These are phyloP conservation scores for Nothophoma quercina DNA, from an alignment of 2,329 filamentous ascomycete genomes.

Conservation along the genomic window DNA sequence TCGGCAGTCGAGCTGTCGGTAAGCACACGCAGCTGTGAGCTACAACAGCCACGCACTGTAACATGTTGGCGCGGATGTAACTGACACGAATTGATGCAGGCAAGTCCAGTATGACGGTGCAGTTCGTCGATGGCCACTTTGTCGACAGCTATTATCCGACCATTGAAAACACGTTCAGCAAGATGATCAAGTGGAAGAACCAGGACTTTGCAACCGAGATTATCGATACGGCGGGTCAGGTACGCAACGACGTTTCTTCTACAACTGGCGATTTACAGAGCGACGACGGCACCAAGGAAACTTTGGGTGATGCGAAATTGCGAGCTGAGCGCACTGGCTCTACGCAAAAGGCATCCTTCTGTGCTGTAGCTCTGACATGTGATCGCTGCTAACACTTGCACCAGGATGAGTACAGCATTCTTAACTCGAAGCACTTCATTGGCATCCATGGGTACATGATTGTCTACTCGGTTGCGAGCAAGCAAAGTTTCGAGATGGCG, in stretches of 20 bases:
- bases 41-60: slow-evolving; percentile 19
- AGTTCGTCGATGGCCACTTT: slow-evolving; percentile 97
- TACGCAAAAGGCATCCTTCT: neutral
- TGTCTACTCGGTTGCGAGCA: slow-evolving; percentile 94
- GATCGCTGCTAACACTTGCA: slow-evolving; percentile 31
- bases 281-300: too few species aligned
- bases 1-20: slow-evolving; percentile 92
- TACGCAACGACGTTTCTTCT: slow-evolving; percentile 55
- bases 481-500: slow-evolving; percentile 97
- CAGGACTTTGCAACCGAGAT: slow-evolving; percentile 97
- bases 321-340: neutral
- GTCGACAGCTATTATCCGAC: slow-evolving; percentile 99
- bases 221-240: slow-evolving; percentile 96
- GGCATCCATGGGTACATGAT: slow-evolving; percentile 99
- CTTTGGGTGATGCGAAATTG: too few species aligned
- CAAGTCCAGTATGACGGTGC: slow-evolving; percentile 96
- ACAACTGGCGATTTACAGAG: too few species aligned
- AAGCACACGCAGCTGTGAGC: slow-evolving; percentile 48
- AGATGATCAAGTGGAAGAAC: slow-evolving; percentile 89
- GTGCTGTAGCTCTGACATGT: neutral
- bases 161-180: slow-evolving; percentile 98
- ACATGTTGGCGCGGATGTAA: neutral
- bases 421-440: slow-evolving; percentile 99
- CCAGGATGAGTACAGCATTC: slow-evolving; percentile 96
- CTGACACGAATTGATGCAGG: slow-evolving; percentile 61